A percentile compares a stretch with the other conserved stretches of the same genome.
Evolutionary conservation across 805 yeast genomes (phyloP).

Genomic region (Kazachstania africana): DNA sequence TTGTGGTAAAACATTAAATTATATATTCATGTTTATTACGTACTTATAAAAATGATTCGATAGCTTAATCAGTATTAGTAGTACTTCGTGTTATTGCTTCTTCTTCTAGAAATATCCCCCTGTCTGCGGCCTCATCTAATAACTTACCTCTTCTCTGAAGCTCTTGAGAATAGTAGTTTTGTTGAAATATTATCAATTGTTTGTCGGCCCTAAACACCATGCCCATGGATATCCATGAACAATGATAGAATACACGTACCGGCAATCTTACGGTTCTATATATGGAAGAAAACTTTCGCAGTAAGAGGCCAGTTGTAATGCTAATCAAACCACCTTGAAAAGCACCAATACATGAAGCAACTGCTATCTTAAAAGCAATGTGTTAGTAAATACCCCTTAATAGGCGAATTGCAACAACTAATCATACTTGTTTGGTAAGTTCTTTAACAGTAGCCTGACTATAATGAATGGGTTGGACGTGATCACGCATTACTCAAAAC

Average conservation of each 20-base stretch:
- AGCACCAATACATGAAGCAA: slow-evolving; percentile 32
- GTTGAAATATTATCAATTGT: slow-evolving; percentile 28
- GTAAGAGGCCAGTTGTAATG: slow-evolving; percentile 23
- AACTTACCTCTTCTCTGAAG: slow-evolving; percentile 26
- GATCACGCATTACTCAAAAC: slow-evolving; percentile 10
- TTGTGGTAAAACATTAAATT: slow-evolving; percentile 15
- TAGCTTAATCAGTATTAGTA: background rate
- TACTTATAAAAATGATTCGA: background rate
- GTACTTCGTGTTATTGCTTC: slow-evolving; percentile 1
- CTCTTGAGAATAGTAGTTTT: slow-evolving; percentile 26
- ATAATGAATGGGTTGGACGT: slow-evolving; percentile 29
- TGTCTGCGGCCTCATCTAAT: slow-evolving; percentile 34
- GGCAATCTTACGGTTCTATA: slow-evolving; percentile 30
- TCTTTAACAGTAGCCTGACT: slow-evolving; percentile 27
- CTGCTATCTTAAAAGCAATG: slow-evolving; percentile 27
- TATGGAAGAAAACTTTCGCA: slow-evolving; percentile 26
- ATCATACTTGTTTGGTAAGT: slow-evolving; percentile 27
- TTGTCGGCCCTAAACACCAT: slow-evolving; percentile 33
- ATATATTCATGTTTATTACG: slow-evolving; percentile 1
- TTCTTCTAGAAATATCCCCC: slow-evolving; percentile 33
- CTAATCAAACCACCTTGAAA: slow-evolving; percentile 32
- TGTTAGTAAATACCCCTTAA: too few species aligned
- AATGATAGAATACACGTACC: slow-evolving; percentile 31
- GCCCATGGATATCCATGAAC: slow-evolving; percentile 31
- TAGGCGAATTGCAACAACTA: too few species aligned